Conservation (phyloP, 2,329 filamentous ascomycete species). For the Penicillium olsonii region DNA sequence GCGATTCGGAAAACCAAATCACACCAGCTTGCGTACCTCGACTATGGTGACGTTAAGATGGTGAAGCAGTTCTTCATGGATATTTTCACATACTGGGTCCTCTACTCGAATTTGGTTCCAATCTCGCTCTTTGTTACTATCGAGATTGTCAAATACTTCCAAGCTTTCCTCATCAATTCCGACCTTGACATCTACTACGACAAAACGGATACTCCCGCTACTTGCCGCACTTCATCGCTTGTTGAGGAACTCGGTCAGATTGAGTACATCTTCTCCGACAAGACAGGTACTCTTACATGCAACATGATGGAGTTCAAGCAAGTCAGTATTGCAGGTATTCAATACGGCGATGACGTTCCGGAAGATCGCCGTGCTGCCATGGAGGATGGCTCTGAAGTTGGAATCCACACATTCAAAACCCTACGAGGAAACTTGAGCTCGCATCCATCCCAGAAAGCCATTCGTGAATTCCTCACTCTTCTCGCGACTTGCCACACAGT, state of each 20-base stretch:
- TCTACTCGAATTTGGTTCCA: conserved; percentile 94
- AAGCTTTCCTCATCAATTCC: conserved; percentile 95
- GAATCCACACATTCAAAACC: conserved; percentile 80
- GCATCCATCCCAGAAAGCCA: conserved; percentile 60
- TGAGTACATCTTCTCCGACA: conserved; percentile 98
- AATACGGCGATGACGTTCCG: conserved; percentile 88
- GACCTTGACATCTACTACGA: conserved; percentile 98
- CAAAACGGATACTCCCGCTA: conserved; percentile 90
- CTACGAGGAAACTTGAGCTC: conserved; percentile 69
- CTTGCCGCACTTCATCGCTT: conserved; percentile 91
- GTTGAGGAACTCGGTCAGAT: conserved; percentile 98
- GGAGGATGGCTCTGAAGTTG: conserved; percentile 75
- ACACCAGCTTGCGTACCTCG: conserved; percentile 70
- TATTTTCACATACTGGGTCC: conserved; percentile 96
- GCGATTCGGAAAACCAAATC: conserved; percentile 69
- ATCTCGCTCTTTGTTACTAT: conserved; percentile 98
- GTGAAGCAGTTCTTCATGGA: conserved; percentile 85
- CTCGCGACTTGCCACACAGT: conserved; percentile 94
- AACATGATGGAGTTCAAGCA: conserved; percentile 99
- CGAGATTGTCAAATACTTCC: conserved; percentile 96
- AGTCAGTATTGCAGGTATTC: conserved; percentile 87
- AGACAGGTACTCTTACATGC: conserved; percentile 95
- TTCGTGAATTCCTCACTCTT: conserved; percentile 83
- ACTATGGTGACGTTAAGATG: conserved; percentile 65
- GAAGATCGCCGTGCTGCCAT: conserved; percentile 82